phyloP scores from a whole-genome alignment of 2,329 filamentous ascomycete species.

The Cladophialophora carrionii region DNA sequence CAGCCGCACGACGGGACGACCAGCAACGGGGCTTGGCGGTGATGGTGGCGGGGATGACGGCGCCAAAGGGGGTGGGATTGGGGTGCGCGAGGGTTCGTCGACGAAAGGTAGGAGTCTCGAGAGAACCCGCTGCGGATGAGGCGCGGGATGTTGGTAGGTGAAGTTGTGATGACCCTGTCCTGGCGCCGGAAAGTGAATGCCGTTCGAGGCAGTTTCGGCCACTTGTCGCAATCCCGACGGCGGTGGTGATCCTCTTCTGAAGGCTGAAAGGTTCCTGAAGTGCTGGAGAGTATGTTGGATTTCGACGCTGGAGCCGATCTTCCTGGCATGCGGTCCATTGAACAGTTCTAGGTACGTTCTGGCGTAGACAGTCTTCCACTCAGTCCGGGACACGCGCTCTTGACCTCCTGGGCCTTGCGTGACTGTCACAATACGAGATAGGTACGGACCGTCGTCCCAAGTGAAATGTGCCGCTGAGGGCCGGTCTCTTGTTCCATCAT shows the following conservation, averaged over 20 bases:
- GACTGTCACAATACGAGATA: background rate
- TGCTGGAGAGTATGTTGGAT: slow-evolving; percentile 1
- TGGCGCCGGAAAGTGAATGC: background rate
- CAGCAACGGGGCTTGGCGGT: background rate
- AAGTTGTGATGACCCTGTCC: background rate
- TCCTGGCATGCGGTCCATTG: background rate
- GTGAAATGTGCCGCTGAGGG: background rate
- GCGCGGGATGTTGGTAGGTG: background rate
- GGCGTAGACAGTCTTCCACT: background rate
- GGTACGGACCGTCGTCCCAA: background rate
- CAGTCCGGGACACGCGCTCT: background rate
- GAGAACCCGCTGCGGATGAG: background rate
- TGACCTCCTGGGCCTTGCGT: background rate
- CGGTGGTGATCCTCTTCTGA: background rate
- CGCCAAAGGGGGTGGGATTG: background rate
- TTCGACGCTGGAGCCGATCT: background rate
- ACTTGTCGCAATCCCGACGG: no score
- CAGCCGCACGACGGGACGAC: background rate
- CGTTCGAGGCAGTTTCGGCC: background rate
- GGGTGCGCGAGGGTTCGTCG: background rate
- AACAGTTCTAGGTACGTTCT: background rate
- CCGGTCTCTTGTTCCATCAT: background rate
- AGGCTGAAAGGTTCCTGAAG: background rate
- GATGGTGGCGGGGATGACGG: background rate
- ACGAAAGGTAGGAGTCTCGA: background rate